phyloP scores from a whole-genome alignment of 2,329 filamentous ascomycete species.

The Didymella exigua region DNA sequence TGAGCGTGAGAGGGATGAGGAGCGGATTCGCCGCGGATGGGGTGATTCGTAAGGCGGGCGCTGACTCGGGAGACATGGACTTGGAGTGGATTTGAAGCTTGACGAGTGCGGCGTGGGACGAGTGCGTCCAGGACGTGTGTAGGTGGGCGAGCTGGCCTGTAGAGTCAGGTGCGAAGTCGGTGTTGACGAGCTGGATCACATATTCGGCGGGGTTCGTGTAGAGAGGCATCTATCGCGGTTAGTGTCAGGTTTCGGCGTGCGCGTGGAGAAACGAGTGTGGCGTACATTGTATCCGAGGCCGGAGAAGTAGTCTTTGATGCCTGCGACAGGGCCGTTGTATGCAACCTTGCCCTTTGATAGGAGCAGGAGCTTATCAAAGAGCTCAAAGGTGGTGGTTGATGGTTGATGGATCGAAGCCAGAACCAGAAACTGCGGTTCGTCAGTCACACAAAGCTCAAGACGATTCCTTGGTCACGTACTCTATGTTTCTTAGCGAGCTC shows the following conservation, averaged over 20 bases:
- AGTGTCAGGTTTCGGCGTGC: neutral
- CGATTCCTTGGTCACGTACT: constrained; percentile 48
- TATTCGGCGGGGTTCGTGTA: constrained; percentile 82
- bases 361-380: constrained; percentile 80
- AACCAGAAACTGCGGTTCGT: constrained; percentile 63
- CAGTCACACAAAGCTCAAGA: neutral
- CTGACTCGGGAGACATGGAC: neutral
- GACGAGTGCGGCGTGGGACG: constrained; percentile 44
- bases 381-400: constrained; percentile 75
- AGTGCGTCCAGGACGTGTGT: constrained; percentile 62
- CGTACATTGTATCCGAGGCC: constrained; percentile 56
- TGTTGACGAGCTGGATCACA: constrained; percentile 77
- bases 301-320: constrained; percentile 68
- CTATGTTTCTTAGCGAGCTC: constrained; percentile 70
- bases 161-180: constrained; percentile 67
- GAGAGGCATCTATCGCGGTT: constrained; percentile 61
- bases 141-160: constrained; percentile 59
- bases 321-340: constrained; percentile 70
- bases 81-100: constrained; percentile 33
- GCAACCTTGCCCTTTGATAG: constrained; percentile 73
- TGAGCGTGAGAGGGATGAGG: constrained; percentile 65
- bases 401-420: constrained; percentile 87
- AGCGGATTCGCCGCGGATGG: constrained; percentile 50
- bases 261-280: no score
- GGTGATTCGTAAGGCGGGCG: neutral